Conservation (phyloP, 345 rosid genomes). For the Litchi chinensis region DNA sequence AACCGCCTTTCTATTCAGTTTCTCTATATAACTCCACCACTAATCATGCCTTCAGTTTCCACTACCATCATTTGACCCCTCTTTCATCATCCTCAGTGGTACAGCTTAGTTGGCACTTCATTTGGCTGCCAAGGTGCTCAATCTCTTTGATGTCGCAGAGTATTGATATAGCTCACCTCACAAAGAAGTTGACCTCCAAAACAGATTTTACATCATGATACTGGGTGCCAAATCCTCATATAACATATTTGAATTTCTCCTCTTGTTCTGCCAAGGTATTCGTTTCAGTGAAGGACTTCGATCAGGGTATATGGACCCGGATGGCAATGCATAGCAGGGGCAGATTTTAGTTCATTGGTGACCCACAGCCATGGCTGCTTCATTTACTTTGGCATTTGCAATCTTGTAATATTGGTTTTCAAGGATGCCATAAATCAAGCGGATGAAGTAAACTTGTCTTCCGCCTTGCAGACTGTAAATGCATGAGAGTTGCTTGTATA, state of each 20-base stretch:
- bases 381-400: conserved; percentile 31
- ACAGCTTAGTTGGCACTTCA: conserved; percentile 29
- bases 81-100: neutral
- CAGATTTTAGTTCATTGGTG: conserved; percentile 33
- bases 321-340: conserved; percentile 38
- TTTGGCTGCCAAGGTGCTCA: conserved; percentile 30
- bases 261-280: neutral
- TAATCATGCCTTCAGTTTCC: neutral
- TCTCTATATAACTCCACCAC: conserved; percentile 7
- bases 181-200: conserved; percentile 25
- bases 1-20: neutral
- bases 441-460: conserved; percentile 17
- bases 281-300: conserved; percentile 30
- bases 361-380: conserved; percentile 42
- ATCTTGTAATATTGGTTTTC: conserved; percentile 29
- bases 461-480: conserved; percentile 17
- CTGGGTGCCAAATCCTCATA: neutral
- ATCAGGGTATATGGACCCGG: conserved; percentile 24
- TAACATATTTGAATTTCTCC: neutral
- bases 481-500: conserved; percentile 2
- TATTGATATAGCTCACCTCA: conserved; percentile 36
- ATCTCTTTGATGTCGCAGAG: conserved; percentile 29
- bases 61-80: neutral
- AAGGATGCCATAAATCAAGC: conserved; percentile 24
- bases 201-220: neutral